Conservation (phyloP, 257 asterid species). For the Solanum dulcamara region DNA sequence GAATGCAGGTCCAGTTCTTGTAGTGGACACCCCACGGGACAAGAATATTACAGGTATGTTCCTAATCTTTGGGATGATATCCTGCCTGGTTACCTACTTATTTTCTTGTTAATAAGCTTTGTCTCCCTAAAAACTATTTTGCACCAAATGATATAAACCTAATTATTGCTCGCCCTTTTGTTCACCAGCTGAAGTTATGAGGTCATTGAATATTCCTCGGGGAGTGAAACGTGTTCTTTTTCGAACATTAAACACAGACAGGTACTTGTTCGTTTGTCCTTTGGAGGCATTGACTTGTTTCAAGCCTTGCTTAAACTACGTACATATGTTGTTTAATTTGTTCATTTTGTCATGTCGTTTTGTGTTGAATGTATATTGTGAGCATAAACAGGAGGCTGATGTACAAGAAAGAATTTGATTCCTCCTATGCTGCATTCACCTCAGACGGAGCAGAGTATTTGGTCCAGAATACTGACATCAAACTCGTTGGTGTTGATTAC, state of each 20-base stretch:
- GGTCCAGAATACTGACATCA: constrained; percentile 15
- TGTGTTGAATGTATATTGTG: background rate
- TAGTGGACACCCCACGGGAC: constrained; percentile 7
- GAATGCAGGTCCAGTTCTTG: constrained; percentile 5
- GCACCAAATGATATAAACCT: background rate
- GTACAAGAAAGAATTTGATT: constrained; percentile 3
- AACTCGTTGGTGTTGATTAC: constrained; percentile 26
- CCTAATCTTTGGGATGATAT: background rate
- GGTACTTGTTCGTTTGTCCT: background rate
- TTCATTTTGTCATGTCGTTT: background rate
- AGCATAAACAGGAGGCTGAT: constrained; percentile 15
- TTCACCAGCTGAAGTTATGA: constrained; percentile 13
- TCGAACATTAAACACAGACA: constrained; percentile 14
- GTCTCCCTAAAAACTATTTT: background rate
- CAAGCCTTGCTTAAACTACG: background rate
- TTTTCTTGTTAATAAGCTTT: background rate
- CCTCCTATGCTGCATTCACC: constrained; percentile 14
- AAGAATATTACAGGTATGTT: constrained; percentile 3
- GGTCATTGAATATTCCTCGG: constrained; percentile 6
- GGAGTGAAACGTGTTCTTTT: constrained; percentile 16
- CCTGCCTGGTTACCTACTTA: background rate
- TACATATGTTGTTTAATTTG: background rate
- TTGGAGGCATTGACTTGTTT: background rate
- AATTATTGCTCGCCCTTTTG: background rate
- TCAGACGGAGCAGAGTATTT: constrained; percentile 22